A percentile compares a stretch with the other conserved stretches of the same genome.
phyloP scores from a whole-genome alignment of 441 rosid genomes.

The Melastoma candidum region DNA sequence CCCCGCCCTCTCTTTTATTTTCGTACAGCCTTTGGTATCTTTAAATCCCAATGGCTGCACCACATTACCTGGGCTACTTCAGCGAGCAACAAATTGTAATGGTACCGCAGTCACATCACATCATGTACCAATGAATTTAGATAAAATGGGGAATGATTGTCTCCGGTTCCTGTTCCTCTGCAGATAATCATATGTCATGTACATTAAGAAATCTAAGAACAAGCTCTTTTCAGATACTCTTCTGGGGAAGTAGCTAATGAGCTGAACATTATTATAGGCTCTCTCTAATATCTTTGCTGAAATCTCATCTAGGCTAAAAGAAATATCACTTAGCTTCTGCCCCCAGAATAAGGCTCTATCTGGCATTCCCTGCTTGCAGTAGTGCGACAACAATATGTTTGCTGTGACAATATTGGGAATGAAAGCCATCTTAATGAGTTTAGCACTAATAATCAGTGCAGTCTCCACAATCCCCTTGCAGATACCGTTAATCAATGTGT shows the following conservation, averaged over 20 bases:
- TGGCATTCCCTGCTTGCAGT: conserved; percentile 61
- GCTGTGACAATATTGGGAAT: conserved; percentile 46
- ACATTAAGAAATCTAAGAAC: conserved; percentile 62
- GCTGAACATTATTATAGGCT: conserved; percentile 27
- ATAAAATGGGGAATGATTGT: conserved; percentile 13
- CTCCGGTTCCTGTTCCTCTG: conserved; percentile 22
- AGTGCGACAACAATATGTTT: conserved; percentile 47
- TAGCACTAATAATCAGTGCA: conserved; percentile 56
- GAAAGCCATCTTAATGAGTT: conserved; percentile 65
- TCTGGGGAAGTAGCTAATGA: conserved; percentile 12
- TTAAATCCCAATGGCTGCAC: no score
- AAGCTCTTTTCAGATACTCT: conserved; percentile 38
- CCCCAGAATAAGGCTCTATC: conserved; percentile 52
- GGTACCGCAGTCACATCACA: no score
- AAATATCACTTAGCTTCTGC: conserved; percentile 49
- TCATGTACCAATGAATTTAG: conserved; percentile 15
- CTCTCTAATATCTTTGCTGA: conserved; percentile 37
- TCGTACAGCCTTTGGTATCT: no score
- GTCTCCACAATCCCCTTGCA: conserved; percentile 47
- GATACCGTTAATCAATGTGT: conserved; percentile 46
- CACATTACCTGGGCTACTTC: no score
- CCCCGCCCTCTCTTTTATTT: no score
- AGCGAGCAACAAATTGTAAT: no score
- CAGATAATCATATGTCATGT: conserved; percentile 45
- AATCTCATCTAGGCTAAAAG: conserved; percentile 50